Percentiles rank a stretch among this genome's conserved stretches.
These are phyloP conservation scores for Xanthoconium separans DNA, from an alignment of 1,284 basidiomycete genomes.

Conservation along the genomic window DNA sequence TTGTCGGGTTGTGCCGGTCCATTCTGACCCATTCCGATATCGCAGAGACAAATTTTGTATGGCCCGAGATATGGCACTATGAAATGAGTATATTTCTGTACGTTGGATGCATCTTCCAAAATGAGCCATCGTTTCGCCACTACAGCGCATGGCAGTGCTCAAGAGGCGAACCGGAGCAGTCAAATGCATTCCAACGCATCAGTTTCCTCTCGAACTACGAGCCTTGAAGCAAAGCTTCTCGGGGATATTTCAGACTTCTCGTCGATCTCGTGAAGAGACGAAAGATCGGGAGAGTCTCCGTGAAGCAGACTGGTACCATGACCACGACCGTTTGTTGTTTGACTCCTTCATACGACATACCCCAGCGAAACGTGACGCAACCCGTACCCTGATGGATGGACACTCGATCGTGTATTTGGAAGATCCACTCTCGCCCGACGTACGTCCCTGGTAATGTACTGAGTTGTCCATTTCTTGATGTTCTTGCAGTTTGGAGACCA, in stretches of 20 bases:
- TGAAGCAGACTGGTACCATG: constrained; percentile 8
- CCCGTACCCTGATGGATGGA: neutral
- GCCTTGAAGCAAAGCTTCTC: constrained; percentile 7
- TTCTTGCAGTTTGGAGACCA: constrained; percentile 4
- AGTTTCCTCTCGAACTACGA: constrained; percentile 7
- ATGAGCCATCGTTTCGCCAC: too few relatives aligned
- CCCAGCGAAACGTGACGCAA: neutral
- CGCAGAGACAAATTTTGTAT: too few relatives aligned
- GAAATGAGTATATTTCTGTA: too few relatives aligned
- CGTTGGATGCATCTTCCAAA: too few relatives aligned
- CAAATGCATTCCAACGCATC: neutral
- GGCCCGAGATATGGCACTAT: too few relatives aligned
- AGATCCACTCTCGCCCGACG: constrained; percentile 3
- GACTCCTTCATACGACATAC: constrained; percentile 8
- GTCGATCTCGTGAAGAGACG: constrained; percentile 9
- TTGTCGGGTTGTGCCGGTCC: too few relatives aligned
- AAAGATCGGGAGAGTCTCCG: neutral
- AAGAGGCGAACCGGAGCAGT: neutral
- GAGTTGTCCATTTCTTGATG: neutral
- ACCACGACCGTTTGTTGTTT: too few relatives aligned
- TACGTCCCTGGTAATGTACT: neutral
- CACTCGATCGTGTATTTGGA: neutral
- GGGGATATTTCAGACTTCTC: constrained; percentile 10
- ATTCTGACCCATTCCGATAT: too few relatives aligned
- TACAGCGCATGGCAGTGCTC: neutral